Conservation (phyloP, 495 filamentous ascomycete genomes). For the Massariosphaeria phaeospora region DNA sequence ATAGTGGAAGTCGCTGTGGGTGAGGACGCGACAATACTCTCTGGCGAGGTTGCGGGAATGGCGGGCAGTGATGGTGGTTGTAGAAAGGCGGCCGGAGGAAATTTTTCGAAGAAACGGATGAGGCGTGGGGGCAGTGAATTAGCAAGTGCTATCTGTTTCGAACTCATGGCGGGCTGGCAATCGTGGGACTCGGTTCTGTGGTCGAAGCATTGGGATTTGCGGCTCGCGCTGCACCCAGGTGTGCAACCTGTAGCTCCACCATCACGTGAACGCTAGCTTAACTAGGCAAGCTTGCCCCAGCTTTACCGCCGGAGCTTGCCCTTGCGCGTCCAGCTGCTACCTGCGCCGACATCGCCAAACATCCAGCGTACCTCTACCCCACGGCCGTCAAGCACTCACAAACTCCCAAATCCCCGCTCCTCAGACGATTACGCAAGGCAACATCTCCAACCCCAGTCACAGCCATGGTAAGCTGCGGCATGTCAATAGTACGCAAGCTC, state of each 20-base stretch:
- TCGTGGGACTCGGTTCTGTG: no score
- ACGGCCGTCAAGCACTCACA: no score
- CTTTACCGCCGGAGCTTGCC: slow-evolving; percentile 11
- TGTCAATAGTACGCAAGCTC: neutral
- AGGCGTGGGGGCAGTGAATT: slow-evolving; percentile 65
- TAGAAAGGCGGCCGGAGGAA: slow-evolving; percentile 62
- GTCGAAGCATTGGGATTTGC: slow-evolving; percentile 6
- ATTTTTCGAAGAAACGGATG: slow-evolving; percentile 82
- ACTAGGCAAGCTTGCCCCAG: neutral
- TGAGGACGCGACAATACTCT: slow-evolving; percentile 13
- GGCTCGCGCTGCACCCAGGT: no score
- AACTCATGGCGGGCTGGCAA: slow-evolving; percentile 7
- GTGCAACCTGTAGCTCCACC: no score
- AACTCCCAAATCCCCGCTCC: no score
- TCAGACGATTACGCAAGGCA: no score
- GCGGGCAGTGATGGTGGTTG: slow-evolving; percentile 41
- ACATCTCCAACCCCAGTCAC: no score
- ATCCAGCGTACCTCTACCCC: no score
- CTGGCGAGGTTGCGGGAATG: slow-evolving; percentile 12
- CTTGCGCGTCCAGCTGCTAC: slow-evolving; percentile 20
- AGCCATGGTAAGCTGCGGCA: slow-evolving; percentile 32
- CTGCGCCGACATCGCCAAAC: slow-evolving; percentile 18
- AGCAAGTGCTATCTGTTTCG: slow-evolving; percentile 45
- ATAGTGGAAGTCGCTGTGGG: slow-evolving; percentile 9
- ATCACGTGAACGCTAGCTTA: slow-evolving; percentile 6